A percentile compares a stretch with the other conserved stretches of the same genome.
These are phyloP conservation scores for Solanum hybrid DNA, from an alignment of 305 asterid genomes.

Conservation along the genomic window DNA sequence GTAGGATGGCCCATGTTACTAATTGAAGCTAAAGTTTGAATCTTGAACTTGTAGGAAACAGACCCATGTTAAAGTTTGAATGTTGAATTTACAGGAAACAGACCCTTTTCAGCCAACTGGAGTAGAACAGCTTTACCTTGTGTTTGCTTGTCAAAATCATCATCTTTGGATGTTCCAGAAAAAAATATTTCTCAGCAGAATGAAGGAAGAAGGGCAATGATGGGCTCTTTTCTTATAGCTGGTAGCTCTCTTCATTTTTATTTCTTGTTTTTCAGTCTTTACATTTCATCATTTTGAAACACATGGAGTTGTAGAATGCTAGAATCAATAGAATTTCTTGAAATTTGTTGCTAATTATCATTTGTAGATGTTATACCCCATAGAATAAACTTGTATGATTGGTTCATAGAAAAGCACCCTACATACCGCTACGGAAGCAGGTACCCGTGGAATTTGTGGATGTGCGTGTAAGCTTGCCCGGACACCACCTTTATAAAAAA, in stretches of 20 bases:
- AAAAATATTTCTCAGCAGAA: slow-evolving; percentile 8
- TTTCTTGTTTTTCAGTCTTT: neutral
- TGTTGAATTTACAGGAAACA: neutral
- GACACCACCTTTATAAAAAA: neutral
- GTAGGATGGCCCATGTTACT: slow-evolving; percentile 22
- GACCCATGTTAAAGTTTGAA: slow-evolving; percentile 3
- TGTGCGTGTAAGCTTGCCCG: neutral
- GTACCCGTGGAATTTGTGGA: neutral
- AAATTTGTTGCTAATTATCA: neutral
- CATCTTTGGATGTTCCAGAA: slow-evolving; percentile 23
- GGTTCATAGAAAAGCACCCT: neutral
- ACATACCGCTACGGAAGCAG: neutral
- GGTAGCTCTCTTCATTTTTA: slow-evolving; percentile 24
- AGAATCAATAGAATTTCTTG: neutral
- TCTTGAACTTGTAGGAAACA: slow-evolving; percentile 26
- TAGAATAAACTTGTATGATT: neutral
- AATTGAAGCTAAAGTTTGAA: neutral
- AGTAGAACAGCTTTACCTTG: slow-evolving; percentile 22
- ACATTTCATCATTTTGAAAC: neutral
- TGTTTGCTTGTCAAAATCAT: slow-evolving; percentile 40
- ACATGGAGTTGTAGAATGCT: neutral
- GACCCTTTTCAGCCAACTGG: slow-evolving; percentile 13
- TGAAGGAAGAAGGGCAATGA: slow-evolving; percentile 63
- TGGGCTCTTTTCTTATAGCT: slow-evolving; percentile 59
- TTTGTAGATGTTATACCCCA: neutral